phyloP scores from a whole-genome alignment of 2,329 filamentous ascomycete species.

The Colletotrichum somersetense region DNA sequence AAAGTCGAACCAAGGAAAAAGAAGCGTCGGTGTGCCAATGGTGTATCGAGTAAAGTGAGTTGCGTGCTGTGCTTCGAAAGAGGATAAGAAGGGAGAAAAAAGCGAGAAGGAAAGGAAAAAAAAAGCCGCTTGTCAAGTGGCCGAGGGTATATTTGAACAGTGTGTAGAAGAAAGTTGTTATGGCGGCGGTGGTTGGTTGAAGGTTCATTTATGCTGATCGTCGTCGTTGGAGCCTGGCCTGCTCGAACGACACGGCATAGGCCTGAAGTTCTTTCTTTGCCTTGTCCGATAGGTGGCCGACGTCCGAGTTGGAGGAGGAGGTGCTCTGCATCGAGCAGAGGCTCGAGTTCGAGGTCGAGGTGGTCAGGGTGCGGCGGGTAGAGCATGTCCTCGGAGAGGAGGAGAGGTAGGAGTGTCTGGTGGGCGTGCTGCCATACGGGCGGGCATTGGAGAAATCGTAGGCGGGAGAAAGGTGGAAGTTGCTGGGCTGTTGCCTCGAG shows the following conservation, averaged over 20 bases:
- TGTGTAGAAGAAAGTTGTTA: slow-evolving; percentile 44
- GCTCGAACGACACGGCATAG: slow-evolving; percentile 91
- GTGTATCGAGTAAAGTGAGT: slow-evolving; percentile 48
- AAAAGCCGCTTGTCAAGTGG: slow-evolving; percentile 41
- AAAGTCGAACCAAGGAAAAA: slow-evolving; percentile 42
- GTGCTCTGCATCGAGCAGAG: slow-evolving; percentile 82
- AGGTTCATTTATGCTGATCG: slow-evolving; percentile 63
- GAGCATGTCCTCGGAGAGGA: slow-evolving; percentile 49
- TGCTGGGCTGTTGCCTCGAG: slow-evolving; percentile 52
- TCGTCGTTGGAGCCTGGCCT: slow-evolving; percentile 73
- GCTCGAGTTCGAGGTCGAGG: slow-evolving; percentile 86
- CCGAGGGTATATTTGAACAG: slow-evolving; percentile 44
- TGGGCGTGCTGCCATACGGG: slow-evolving; percentile 66
- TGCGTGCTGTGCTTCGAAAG: slow-evolving; percentile 45
- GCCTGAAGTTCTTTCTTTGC: slow-evolving; percentile 83
- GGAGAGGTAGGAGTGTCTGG: slow-evolving; percentile 56
- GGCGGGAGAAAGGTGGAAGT: slow-evolving; percentile 79
- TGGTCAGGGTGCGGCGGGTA: slow-evolving; percentile 60
- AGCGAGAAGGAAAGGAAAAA: neutral
- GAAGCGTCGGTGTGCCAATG: slow-evolving; percentile 43
- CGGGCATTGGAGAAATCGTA: slow-evolving; percentile 79
- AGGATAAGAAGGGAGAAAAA: slow-evolving; percentile 15
- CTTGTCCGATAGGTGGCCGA: slow-evolving; percentile 76
- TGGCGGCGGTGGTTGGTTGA: slow-evolving; percentile 20
- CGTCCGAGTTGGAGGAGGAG: slow-evolving; percentile 65